Percentiles rank a stretch among this genome's conserved stretches.
Evolutionary conservation across 805 yeast genomes (phyloP).

Genomic region (Schwanniomyces vanrijiae): DNA sequence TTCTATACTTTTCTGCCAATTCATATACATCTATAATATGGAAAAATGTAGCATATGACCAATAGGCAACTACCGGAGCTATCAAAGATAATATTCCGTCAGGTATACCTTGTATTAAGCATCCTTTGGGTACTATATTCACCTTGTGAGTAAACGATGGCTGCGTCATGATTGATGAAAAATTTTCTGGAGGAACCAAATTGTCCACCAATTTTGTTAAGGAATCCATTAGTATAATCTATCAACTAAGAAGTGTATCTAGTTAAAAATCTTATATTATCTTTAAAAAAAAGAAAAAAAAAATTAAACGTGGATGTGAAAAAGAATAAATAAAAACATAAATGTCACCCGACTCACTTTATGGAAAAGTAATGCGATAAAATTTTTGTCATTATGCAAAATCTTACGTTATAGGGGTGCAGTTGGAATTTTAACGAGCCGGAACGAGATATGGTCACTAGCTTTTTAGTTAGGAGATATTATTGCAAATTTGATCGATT

Average conservation of each 20-base stretch:
- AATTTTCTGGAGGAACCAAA: constrained; percentile 12
- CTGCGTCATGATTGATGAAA: constrained; percentile 13
- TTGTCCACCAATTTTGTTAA: not conserved
- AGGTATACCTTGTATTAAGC: constrained; percentile 58
- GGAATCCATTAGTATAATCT: not conserved
- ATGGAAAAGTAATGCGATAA: not conserved
- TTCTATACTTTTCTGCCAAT: constrained; percentile 79
- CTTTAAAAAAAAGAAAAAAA: not conserved
- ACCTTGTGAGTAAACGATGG: constrained; percentile 10
- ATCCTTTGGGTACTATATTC: constrained; percentile 27
- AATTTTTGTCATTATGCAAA: not conserved
- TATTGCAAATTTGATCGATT: too few relatives aligned
- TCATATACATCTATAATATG: constrained; percentile 72
- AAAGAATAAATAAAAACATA: not conserved
- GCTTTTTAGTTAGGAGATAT: too few relatives aligned
- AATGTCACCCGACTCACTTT: not conserved
- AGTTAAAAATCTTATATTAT: not conserved
- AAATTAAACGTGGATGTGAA: not conserved
- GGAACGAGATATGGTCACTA: too few relatives aligned
- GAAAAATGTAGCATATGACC: constrained; percentile 75
- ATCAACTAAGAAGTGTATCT: not conserved
- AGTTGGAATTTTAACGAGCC: not conserved
- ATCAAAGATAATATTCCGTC: constrained; percentile 73
- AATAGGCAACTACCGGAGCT: constrained; percentile 80
- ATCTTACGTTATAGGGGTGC: not conserved